Base-by-base conservation (phyloP, 169 alveolate species). In the Cryptosporidium sp. region DNA sequence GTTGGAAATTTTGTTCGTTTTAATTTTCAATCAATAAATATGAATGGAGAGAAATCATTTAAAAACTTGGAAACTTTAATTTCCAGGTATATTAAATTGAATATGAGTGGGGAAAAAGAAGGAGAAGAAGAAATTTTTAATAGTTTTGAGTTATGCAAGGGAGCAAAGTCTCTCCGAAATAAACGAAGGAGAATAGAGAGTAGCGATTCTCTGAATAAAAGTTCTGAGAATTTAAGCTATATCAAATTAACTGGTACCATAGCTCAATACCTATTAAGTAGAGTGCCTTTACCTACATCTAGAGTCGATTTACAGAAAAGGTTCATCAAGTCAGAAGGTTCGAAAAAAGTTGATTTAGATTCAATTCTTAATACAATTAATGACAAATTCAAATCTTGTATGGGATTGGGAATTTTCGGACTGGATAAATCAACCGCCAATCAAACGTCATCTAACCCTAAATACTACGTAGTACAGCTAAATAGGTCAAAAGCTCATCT, bases 401-500 rank as follows among this genome's bases (percentile, higher is more conserved):
- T 80, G 41, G 89, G 89, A 16, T 33, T 80, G 21, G 89, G 89
- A 9, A 80, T 80, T 18, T 80, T 80, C 26, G 73, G 89, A 43
- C 35, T 65, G 26, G 67, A 80, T 41, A 80, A 23, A 62, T 39
- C 48, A 31, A 1, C 9, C 26, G 14, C 43, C 8, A n/a, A n/a
- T 16, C 65, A 43, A 18, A 43, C 39, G 21, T 29, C 80, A 4
- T 35, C 58, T 5, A 80, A 80, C 45, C 89, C 74, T 0, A 80
- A 80, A 29, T 80, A 80, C n/a, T 80, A 80, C 26, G 74, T 80
- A 26, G 89, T 80, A 4, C 89, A 80, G 29, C 35, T 80, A 37
- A 43, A 65, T 48, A 62, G 67, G 16, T 65, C 73, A n/a, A 80
- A 48, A 16, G 48, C 80, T 18, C 67, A 80, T 62, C 35, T 80